Evolutionary conservation across 164 flowering plant species (phyloP).

Genomic region (Warburgia ugandensis): DNA sequence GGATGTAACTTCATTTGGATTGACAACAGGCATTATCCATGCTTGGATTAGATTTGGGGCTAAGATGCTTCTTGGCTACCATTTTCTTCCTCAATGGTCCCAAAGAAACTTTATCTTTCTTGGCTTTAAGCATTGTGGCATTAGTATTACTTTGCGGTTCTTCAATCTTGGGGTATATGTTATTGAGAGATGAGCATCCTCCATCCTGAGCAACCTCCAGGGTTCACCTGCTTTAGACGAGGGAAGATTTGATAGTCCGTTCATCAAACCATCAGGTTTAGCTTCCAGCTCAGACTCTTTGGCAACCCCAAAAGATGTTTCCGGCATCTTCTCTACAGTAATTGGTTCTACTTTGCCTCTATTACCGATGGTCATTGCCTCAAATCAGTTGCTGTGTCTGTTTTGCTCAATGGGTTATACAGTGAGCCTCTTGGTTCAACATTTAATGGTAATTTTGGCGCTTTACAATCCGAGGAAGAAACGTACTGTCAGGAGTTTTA

Average conservation of each 20-base stretch:
- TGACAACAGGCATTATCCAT: constrained; percentile 6
- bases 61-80: constrained; percentile 36
- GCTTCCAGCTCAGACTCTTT: constrained; percentile 1
- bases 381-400: background rate
- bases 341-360: background rate
- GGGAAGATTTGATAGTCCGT: constrained; percentile 6
- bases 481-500: constrained; percentile 6
- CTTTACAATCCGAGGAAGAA: constrained; percentile 7
- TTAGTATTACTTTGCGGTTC: constrained; percentile 12
- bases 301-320: constrained; percentile 7
- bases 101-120: constrained; percentile 12
- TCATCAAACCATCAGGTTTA: constrained; percentile 3
- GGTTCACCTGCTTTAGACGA: constrained; percentile 11
- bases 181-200: constrained; percentile 12
- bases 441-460: background rate
- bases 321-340: constrained; percentile 8
- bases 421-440: background rate
- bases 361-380: background rate
- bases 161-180: constrained; percentile 7
- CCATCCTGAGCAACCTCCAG: constrained; percentile 15
- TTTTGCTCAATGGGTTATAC: background rate
- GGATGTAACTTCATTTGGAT: constrained; percentile 10
- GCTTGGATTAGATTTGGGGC: constrained; percentile 31
- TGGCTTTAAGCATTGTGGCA: constrained; percentile 14
- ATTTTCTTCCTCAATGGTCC: constrained; percentile 29